phyloP scores from a whole-genome alignment of 2,329 filamentous ascomycete species.

The Keithomyces neogunnii region DNA sequence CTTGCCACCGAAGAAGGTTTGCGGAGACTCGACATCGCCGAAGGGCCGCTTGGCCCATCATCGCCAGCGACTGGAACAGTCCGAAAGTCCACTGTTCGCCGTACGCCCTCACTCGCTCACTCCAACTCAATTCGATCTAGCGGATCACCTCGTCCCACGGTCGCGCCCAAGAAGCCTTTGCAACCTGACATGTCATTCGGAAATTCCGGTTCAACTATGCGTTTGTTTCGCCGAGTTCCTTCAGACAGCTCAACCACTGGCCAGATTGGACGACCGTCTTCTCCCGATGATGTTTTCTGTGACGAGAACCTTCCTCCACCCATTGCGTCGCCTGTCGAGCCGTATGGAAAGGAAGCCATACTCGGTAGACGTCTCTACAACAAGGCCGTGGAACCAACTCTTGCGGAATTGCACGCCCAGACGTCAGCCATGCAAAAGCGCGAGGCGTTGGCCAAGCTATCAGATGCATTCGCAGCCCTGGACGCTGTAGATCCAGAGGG shows the following conservation, averaged over 20 bases:
- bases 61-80: constrained; percentile 49
- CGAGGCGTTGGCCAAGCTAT: constrained; percentile 73
- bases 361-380: constrained; percentile 75
- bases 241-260: constrained; percentile 54
- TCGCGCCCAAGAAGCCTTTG: constrained; percentile 63
- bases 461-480: constrained; percentile 76
- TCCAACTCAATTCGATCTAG: constrained; percentile 22
- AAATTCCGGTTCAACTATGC: constrained; percentile 84
- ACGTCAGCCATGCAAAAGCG: constrained; percentile 60
- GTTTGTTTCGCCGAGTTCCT: constrained; percentile 78
- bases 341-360: constrained; percentile 69
- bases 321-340: constrained; percentile 37
- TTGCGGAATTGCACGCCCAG: constrained; percentile 81
- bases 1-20: constrained; percentile 52
- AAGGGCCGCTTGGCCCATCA: constrained; percentile 47
- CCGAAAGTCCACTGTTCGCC: constrained; percentile 48
- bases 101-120: constrained; percentile 35
- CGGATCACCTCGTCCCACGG: constrained; percentile 33
- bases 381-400: constrained; percentile 71
- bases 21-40: constrained; percentile 52
- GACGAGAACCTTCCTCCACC: constrained; percentile 58
- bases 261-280: constrained; percentile 25
- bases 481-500: constrained; percentile 87
- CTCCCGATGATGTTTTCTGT: constrained; percentile 33
- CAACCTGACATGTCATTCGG: constrained; percentile 89